These are phyloP conservation scores for Yamadazyma philogaea DNA, from an alignment of 805 yeast genomes.

Conservation along the genomic window DNA sequence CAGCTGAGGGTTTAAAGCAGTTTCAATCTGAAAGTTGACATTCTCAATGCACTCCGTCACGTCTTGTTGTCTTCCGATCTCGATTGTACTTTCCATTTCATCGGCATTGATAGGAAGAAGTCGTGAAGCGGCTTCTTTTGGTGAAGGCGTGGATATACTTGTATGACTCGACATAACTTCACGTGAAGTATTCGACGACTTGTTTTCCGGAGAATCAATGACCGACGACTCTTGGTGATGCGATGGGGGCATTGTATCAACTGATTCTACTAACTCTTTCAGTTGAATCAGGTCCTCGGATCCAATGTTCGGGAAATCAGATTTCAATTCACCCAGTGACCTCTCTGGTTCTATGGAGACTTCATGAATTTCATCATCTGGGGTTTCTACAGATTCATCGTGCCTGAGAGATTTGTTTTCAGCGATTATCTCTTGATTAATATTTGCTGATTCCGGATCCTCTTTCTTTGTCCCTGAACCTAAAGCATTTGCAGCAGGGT, in stretches of 20 bases:
- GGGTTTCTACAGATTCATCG: too few relatives aligned
- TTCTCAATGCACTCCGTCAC: slow-evolving; percentile 97
- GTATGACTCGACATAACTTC: background rate
- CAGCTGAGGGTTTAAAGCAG: slow-evolving; percentile 68
- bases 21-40: slow-evolving; percentile 85
- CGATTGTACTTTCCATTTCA: slow-evolving; percentile 71
- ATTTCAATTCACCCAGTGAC: background rate
- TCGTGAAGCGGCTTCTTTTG: slow-evolving; percentile 11
- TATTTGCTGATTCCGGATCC: background rate
- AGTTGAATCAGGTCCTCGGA: background rate
- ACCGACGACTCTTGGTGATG: background rate
- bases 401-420: too few relatives aligned
- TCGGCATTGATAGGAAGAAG: slow-evolving; percentile 47
- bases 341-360: background rate
- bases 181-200: background rate
- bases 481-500: background rate
- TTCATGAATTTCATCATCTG: background rate
- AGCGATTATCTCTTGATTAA: background rate
- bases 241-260: background rate
- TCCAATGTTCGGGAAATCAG: background rate
- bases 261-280: background rate
- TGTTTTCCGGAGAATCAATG: background rate
- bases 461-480: background rate
- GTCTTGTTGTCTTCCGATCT: slow-evolving; percentile 91
- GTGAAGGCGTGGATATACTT: background rate